Evolutionary conservation across 768 basidiomycete genomes (phyloP), one percentile per base, ranked within the genome.

Genomic region (Cystofilobasidium bisporidii): DNA sequence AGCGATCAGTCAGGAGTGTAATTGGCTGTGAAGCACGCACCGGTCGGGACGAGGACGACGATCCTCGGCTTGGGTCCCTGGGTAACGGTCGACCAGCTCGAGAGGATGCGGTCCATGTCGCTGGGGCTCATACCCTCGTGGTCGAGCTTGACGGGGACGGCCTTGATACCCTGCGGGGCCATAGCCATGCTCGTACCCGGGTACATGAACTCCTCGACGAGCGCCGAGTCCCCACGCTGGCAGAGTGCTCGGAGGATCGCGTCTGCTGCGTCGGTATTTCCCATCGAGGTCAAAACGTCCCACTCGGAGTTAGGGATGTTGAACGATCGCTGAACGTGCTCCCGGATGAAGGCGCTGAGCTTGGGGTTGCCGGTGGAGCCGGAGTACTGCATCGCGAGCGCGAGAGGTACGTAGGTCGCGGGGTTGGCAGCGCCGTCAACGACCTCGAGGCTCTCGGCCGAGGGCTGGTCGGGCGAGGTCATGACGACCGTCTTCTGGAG

Each of bases 251-350:
- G 43, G 20, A 60, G 38, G 32, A 69, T 48, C 55, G 58, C 59
- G 55, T 63, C 62, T 30, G 64, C 55, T 2, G 48, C 67, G 57
- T 69, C 67, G 9, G 67, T 69, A 17, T 43, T 43, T 32, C 65
- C 65, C 33, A 50, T 43, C 3, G 65, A 60, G 24, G 50, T 36
- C 8, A 67, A 28, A 30, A 67, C 28, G 17, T 67, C 66, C 66
- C 66, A 67, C 22, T 56, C 66, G 47, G 48, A 47, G 64, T 65
- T 61, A 1, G 66, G 66, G 14, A 62, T 43, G 15, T 14, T 14
- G 36, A 28, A 36, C 36, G 53, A 33, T 3, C 61, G 50, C 32
- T 38, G 4, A 20, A 58, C 57, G 56, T 63, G 57, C 61, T 63
- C 61, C 24, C 62, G 63, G 15, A 69, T 15, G 43, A 69, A 69